phyloP scores from a whole-genome alignment of 495 filamentous ascomycete genomes.

The Lophiotrema nucula region DNA sequence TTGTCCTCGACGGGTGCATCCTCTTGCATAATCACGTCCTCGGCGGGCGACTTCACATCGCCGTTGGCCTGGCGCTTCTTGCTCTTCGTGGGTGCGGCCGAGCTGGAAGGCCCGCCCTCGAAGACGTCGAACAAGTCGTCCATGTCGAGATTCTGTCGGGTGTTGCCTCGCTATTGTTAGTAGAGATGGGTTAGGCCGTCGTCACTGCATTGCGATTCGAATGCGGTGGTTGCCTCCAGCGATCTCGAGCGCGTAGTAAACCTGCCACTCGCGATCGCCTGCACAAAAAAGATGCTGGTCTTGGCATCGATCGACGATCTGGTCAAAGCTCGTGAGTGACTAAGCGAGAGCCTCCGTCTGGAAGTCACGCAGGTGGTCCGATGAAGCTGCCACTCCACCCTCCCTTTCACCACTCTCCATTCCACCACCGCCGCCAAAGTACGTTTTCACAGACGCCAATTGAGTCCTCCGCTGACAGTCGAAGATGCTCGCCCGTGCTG shows the following conservation, averaged over 20 bases:
- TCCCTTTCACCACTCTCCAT: constrained; percentile 12
- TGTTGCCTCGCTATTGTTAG: not conserved
- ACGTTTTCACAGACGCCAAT: constrained; percentile 22
- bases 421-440: constrained; percentile 22
- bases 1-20: constrained; percentile 35
- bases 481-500: constrained; percentile 84
- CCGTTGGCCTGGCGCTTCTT: constrained; percentile 70
- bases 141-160: constrained; percentile 9
- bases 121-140: constrained; percentile 47
- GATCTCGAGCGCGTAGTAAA: not conserved
- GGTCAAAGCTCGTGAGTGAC: too few relatives aligned
- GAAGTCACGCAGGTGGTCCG: too few relatives aligned
- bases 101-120: constrained; percentile 35
- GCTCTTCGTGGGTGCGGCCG: constrained; percentile 39
- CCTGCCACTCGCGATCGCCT: too few relatives aligned
- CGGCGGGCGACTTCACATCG: constrained; percentile 55
- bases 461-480: constrained; percentile 18
- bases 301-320: too few relatives aligned
- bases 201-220: too few relatives aligned
- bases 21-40: constrained; percentile 37
- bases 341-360: too few relatives aligned
- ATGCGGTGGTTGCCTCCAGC: too few relatives aligned
- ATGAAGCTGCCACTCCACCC: not conserved
- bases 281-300: too few relatives aligned
- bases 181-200: too few relatives aligned